Evolutionary conservation across 106 monocot genomes (phyloP), one percentile per base, ranked within the genome.

Genomic region (Dendrobium huoshanense): DNA sequence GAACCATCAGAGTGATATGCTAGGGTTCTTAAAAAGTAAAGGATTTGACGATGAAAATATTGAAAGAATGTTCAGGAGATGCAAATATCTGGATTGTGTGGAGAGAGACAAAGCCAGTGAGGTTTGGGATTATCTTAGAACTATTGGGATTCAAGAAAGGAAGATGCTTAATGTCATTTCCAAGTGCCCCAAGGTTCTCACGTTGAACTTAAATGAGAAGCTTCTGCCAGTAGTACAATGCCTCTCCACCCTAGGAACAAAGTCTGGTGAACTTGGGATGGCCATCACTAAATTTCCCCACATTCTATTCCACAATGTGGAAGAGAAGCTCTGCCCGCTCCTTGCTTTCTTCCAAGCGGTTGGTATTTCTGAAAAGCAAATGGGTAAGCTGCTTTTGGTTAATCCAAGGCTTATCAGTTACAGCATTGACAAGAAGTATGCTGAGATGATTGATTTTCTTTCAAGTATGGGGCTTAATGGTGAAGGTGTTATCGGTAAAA

Each of bases 361-460:
- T 37, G 97, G 91, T 20, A 78, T 94, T 41, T 79, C 94, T 2
- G 91, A 91, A 11, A 85, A 85, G 81, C 88, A 89, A 72, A 58
- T 83, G 15, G 92, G 91, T 3, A 92, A 89, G 80, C 55, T 98
- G 68, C 42, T 98, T 18, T 54, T 98, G 72, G 56, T 88, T 64
- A 94, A 98, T 77, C 97, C 94, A 2, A 89, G 97, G 79, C 91
- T 98, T 41, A 83, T 98, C 78, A 98, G 94, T 49, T 98, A 92
- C 88, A 91, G 92, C 85, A 92, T 98, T 27, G 89, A 91, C 25
- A 82, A 86, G 0, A 94, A 92, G 77, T 91, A 92, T 67, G 79
- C 90, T 2, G 83, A 84, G 27, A 80, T 90, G 40, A 84, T 89
- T 4, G 88, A 82, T 25, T 98, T 98, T 58, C 54, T 98, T 22